Percentiles rank a stretch among this genome's conserved stretches.
Conservation (phyloP, 2,329 filamentous ascomycete species). For the Fusarium sp. region DNA sequence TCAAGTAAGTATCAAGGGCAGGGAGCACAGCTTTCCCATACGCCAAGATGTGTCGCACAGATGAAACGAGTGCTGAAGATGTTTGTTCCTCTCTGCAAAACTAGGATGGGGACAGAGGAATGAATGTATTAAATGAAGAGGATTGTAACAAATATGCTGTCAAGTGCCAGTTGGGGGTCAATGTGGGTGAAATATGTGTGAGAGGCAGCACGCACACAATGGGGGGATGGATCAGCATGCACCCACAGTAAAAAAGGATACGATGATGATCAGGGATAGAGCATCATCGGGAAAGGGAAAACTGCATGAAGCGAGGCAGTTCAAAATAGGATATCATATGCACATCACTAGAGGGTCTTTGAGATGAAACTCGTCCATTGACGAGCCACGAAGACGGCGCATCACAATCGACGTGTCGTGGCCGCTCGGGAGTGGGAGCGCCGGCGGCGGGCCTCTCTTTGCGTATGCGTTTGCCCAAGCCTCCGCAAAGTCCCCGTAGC, state of each 20-base stretch:
- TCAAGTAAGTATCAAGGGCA: constrained; percentile 22
- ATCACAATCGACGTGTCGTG: constrained; percentile 32
- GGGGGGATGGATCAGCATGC: constrained; percentile 3
- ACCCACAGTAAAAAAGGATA: constrained; percentile 1
- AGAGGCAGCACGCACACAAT: background rate
- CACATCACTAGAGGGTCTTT: constrained; percentile 29
- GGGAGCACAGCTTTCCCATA: constrained; percentile 41
- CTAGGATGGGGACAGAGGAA: constrained; percentile 7
- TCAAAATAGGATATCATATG: constrained; percentile 33
- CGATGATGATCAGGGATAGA: constrained; percentile 27
- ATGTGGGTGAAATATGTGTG: constrained; percentile 11
- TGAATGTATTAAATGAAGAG: constrained; percentile 23
- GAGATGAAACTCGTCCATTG: constrained; percentile 9
- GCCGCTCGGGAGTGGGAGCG: constrained; percentile 1
- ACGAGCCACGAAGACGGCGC: constrained; percentile 16
- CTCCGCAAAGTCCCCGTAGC: constrained; percentile 4
- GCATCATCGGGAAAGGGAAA: background rate
- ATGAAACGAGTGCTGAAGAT: constrained; percentile 35
- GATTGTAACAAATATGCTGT: constrained; percentile 28
- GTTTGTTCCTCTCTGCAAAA: constrained; percentile 23
- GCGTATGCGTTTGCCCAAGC: constrained; percentile 1
- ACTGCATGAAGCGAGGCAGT: constrained; percentile 10
- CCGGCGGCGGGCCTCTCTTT: background rate
- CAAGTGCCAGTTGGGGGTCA: background rate
- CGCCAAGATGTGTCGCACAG: constrained; percentile 30